Conservation (phyloP, 257 asterid species). For the Gardenia jasminoides region DNA sequence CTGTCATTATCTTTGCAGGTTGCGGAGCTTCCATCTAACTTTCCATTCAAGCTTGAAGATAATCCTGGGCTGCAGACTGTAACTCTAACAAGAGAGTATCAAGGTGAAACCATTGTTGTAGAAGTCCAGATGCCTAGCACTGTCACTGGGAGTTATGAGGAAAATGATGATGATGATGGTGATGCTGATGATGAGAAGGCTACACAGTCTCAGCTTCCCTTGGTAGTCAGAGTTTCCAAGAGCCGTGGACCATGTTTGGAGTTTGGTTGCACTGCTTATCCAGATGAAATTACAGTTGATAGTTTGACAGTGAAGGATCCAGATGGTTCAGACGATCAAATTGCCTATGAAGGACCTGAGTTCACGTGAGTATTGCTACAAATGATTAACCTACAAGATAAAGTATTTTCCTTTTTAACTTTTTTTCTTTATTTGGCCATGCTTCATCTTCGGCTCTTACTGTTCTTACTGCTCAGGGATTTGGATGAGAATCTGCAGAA, state of each 20-base stretch:
- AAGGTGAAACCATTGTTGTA: constrained; percentile 61
- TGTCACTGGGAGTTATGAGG: constrained; percentile 45
- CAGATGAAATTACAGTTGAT: constrained; percentile 69
- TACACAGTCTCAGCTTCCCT: constrained; percentile 44
- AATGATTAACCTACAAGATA: not conserved
- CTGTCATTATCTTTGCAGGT: constrained; percentile 28
- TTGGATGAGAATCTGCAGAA: constrained; percentile 95
- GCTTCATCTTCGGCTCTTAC: not conserved
- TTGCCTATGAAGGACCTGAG: constrained; percentile 89
- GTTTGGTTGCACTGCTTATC: constrained; percentile 66
- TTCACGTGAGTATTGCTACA: constrained; percentile 48
- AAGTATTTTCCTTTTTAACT: not conserved
- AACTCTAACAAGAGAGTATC: constrained; percentile 55
- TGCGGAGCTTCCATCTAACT: constrained; percentile 50
- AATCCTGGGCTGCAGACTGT: constrained; percentile 61
- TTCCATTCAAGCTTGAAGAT: constrained; percentile 77
- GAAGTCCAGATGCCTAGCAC: constrained; percentile 79
- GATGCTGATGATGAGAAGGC: constrained; percentile 32
- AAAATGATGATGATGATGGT: constrained; percentile 22
- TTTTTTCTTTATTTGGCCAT: not conserved
- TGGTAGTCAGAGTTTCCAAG: constrained; percentile 73
- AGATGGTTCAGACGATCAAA: constrained; percentile 51
- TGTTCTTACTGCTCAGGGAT: constrained; percentile 39
- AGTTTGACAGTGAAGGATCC: constrained; percentile 60
- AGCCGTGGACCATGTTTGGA: constrained; percentile 53